Conservation (phyloP, 1,284 basidiomycete genomes). For the Microbotryum violaceum region DNA sequence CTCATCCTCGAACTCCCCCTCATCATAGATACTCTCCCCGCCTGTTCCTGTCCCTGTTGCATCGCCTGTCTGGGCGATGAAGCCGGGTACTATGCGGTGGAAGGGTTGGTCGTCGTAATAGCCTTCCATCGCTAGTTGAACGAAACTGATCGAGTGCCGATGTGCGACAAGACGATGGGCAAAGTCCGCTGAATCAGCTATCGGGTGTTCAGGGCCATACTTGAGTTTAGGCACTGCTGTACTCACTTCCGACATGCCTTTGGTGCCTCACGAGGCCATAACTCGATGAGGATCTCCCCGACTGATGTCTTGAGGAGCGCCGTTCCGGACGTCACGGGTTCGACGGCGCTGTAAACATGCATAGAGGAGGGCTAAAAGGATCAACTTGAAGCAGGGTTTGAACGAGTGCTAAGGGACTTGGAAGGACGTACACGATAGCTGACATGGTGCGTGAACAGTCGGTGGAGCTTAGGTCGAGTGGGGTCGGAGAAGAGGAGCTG, state of each 20-base stretch:
- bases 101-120: slow-evolving; percentile 95
- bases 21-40: slow-evolving; percentile 50
- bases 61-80: slow-evolving; percentile 93
- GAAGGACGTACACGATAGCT: no score
- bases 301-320: slow-evolving; percentile 83
- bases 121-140: slow-evolving; percentile 46
- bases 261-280: slow-evolving; percentile 92
- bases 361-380: neutral
- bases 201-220: slow-evolving; percentile 10
- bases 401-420: neutral
- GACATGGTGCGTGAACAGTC: no score
- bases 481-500: no score
- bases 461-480: no score
- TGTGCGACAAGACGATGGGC: neutral
- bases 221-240: slow-evolving; percentile 49
- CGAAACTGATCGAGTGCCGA: slow-evolving; percentile 13
- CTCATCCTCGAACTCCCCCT: slow-evolving; percentile 33
- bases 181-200: neutral
- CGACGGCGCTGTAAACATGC: slow-evolving; percentile 18
- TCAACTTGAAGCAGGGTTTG: neutral
- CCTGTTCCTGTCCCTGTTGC: slow-evolving; percentile 82
- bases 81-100: slow-evolving; percentile 78
- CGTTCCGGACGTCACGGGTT: slow-evolving; percentile 30
- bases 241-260: slow-evolving; percentile 90
- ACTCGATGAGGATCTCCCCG: slow-evolving; percentile 78